phyloP scores from a whole-genome alignment of 495 filamentous ascomycete species.

The Pseudevernia furfuracea region DNA sequence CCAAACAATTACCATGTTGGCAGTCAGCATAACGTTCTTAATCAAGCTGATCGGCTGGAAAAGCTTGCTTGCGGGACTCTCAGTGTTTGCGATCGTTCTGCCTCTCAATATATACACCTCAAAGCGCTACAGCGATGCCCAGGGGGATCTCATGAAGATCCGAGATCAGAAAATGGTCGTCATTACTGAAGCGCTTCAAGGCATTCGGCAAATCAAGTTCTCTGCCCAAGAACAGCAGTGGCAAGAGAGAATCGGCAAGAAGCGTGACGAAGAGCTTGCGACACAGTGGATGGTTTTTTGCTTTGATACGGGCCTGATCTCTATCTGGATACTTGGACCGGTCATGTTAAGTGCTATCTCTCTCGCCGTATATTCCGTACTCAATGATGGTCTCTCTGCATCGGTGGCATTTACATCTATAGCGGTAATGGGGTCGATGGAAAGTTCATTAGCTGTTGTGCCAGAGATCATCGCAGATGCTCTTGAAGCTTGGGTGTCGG shows the following conservation, averaged over 20 bases:
- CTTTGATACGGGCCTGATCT: slow-evolving; percentile 45
- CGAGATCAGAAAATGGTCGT: slow-evolving; percentile 71
- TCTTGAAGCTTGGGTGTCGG: slow-evolving; percentile 64
- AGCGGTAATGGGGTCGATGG: slow-evolving; percentile 63
- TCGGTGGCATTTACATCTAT: slow-evolving; percentile 79
- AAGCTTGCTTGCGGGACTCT: slow-evolving; percentile 59
- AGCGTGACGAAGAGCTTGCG: slow-evolving; percentile 57
- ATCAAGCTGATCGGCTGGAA: slow-evolving; percentile 65
- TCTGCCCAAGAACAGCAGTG: slow-evolving; percentile 73
- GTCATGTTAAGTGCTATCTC: slow-evolving; percentile 66
- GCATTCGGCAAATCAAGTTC: slow-evolving; percentile 85
- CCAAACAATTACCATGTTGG: slow-evolving; percentile 47
- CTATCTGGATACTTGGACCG: slow-evolving; percentile 69
- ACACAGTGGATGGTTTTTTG: slow-evolving; percentile 59
- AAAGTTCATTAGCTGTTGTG: slow-evolving; percentile 59
- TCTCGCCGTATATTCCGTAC: slow-evolving; percentile 57
- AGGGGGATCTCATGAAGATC: slow-evolving; percentile 69
- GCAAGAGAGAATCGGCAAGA: slow-evolving; percentile 62
- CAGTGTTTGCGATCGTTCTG: slow-evolving; percentile 52
- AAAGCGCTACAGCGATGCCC: slow-evolving; percentile 56
- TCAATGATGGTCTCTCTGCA: slow-evolving; percentile 55
- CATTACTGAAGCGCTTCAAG: slow-evolving; percentile 72
- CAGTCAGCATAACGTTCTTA: slow-evolving; percentile 59
- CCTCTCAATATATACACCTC: slow-evolving; percentile 65
- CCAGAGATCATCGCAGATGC: slow-evolving; percentile 62